phyloP scores from a whole-genome alignment of 2,329 filamentous ascomycete species.

The Diatrype stigma region DNA sequence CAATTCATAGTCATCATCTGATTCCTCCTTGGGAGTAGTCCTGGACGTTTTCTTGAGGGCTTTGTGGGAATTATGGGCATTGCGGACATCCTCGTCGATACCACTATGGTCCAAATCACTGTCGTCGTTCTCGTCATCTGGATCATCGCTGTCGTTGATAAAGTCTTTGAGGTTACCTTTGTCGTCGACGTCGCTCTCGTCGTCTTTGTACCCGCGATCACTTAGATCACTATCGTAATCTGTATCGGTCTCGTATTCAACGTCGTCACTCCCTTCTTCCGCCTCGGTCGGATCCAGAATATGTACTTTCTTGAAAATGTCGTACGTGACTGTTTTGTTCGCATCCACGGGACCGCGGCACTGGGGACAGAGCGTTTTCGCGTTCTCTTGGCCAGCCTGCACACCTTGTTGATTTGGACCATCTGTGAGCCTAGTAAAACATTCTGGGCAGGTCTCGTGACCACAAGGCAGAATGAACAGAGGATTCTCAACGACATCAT shows the following conservation, averaged over 20 bases:
- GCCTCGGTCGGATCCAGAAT: slow-evolving; percentile 47
- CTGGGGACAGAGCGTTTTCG: slow-evolving; percentile 64
- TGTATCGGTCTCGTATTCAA: slow-evolving; percentile 31
- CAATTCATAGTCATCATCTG: slow-evolving; percentile 18
- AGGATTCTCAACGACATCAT: slow-evolving; percentile 70
- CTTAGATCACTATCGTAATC: slow-evolving; percentile 26
- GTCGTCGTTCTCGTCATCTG: too few relatives aligned
- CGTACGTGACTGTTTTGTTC: slow-evolving; percentile 68
- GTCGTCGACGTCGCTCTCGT: slow-evolving; percentile 28
- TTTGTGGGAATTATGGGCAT: slow-evolving; percentile 22
- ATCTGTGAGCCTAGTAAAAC: slow-evolving; percentile 66
- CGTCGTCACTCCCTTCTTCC: slow-evolving; percentile 31
- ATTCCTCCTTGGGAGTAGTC: slow-evolving; percentile 2
- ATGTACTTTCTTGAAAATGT: slow-evolving; percentile 69
- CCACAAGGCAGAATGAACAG: slow-evolving; percentile 80
- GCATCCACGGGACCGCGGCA: slow-evolving; percentile 67
- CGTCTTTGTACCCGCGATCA: slow-evolving; percentile 29
- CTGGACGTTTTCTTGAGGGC: slow-evolving; percentile 23
- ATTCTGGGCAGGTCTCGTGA: slow-evolving; percentile 74
- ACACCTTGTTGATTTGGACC: slow-evolving; percentile 50
- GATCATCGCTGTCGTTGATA: slow-evolving; percentile 29
- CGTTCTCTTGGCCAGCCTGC: slow-evolving; percentile 55
- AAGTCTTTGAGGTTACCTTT: slow-evolving; percentile 22
- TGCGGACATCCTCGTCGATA: slow-evolving; percentile 26
- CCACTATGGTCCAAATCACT: slow-evolving; percentile 28